A percentile compares a stretch with the other conserved stretches of the same genome.
Evolutionary conservation across 208 protist species (phyloP).

Genomic region (Wallacemonas sp.): DNA sequence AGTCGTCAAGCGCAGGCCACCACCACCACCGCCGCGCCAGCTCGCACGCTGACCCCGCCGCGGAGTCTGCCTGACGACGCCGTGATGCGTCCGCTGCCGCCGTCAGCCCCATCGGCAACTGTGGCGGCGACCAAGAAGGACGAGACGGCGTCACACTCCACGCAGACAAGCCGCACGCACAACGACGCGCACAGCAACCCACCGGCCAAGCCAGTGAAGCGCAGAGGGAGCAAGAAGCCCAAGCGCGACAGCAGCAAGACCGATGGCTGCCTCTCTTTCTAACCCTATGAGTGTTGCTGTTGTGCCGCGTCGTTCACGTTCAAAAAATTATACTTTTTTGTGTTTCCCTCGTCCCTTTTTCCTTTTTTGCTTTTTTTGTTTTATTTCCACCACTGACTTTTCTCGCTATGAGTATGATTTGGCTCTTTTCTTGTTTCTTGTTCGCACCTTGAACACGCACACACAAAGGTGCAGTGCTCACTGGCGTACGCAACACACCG

Average conservation of each 20-base stretch:
- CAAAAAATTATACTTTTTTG: neutral
- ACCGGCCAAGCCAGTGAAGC: neutral
- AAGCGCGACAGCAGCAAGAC: neutral
- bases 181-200: too few relatives aligned
- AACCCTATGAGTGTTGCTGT: neutral
- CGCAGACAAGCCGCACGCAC: neutral
- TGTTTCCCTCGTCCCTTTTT: constrained; percentile 18
- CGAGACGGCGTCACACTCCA: neutral
- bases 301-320: neutral
- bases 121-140: too few relatives aligned
- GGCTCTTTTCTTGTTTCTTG: too few relatives aligned
- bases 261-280: neutral
- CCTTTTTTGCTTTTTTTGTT: constrained; percentile 13
- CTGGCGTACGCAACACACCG: too few relatives aligned
- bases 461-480: too few relatives aligned
- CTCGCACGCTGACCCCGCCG: neutral
- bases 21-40: neutral
- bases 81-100: too few relatives aligned
- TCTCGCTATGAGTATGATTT: too few relatives aligned
- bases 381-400: constrained; percentile 1
- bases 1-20: neutral
- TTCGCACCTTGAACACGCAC: too few relatives aligned
- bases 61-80: too few relatives aligned
- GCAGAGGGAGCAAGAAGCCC: neutral
- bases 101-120: too few relatives aligned